Conservation (phyloP, 2,329 filamentous ascomycete species). For the Chalaropsis thielavioides region DNA sequence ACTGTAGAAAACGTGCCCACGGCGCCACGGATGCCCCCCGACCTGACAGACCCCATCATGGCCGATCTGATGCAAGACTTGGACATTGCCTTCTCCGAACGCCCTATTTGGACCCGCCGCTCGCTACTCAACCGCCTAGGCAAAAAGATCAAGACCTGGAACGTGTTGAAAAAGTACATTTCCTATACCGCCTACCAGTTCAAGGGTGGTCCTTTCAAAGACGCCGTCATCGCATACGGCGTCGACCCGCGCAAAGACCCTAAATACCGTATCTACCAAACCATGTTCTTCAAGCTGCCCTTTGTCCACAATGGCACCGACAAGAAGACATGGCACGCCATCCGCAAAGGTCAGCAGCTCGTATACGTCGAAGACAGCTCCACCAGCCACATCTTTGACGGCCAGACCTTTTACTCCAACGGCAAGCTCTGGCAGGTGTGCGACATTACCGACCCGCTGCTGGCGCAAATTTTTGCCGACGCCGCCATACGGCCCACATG, state of each 20-base stretch:
- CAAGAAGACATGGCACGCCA: slow-evolving; percentile 19
- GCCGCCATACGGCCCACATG: slow-evolving; percentile 44
- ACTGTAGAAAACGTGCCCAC: slow-evolving; percentile 46
- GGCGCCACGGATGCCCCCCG: slow-evolving; percentile 46
- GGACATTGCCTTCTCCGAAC: slow-evolving; percentile 49
- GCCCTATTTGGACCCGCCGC: slow-evolving; percentile 78
- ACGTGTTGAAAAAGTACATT: slow-evolving; percentile 56
- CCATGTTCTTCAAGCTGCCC: slow-evolving; percentile 67
- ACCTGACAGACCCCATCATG: slow-evolving; percentile 45
- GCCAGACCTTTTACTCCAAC: slow-evolving; percentile 56
- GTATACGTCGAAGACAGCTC: slow-evolving; percentile 28
- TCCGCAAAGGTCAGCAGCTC: slow-evolving; percentile 24
- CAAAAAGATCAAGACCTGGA: slow-evolving; percentile 36
- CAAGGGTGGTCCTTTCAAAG: slow-evolving; percentile 79
- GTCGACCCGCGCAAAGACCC: slow-evolving; percentile 70
- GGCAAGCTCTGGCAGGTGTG: slow-evolving; percentile 91
- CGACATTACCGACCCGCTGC: slow-evolving; percentile 70
- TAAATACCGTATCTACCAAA: slow-evolving; percentile 71
- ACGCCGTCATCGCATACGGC: slow-evolving; percentile 73
- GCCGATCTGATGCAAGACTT: slow-evolving; percentile 51
- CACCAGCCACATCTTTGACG: slow-evolving; percentile 67
- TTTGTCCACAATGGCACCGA: slow-evolving; percentile 27
- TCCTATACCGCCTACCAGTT: slow-evolving; percentile 87
- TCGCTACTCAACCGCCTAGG: slow-evolving; percentile 61
- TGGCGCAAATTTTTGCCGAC: slow-evolving; percentile 50